These are phyloP conservation scores for Trichoderma atroviride DNA, from an alignment of 2,329 filamentous ascomycete species.

Conservation along the genomic window DNA sequence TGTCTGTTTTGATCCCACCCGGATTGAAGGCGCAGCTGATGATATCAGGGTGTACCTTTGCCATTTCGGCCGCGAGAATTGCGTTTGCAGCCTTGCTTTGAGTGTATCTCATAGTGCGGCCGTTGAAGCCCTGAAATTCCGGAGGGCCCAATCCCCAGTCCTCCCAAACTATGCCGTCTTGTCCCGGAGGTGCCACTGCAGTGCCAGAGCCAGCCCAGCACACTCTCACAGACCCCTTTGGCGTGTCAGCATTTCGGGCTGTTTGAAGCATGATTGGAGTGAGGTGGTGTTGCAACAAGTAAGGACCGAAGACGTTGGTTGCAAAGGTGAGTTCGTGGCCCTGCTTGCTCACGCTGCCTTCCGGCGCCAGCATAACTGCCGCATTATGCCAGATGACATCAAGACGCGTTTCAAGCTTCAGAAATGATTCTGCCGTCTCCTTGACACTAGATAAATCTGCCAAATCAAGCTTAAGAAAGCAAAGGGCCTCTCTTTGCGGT, in stretches of 20 bases:
- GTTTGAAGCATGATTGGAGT: neutral
- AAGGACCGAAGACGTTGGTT: conserved; percentile 1
- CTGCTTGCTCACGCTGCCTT: conserved; percentile 8
- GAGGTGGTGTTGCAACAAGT: neutral
- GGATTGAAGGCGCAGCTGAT: conserved; percentile 7
- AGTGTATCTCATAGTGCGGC: neutral
- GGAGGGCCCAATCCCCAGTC: neutral
- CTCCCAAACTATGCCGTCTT: conserved; percentile 5
- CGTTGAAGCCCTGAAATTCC: neutral
- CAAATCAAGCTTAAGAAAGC: neutral
- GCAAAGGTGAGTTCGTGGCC: conserved; percentile 6
- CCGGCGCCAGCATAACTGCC: neutral
- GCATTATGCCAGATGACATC: conserved; percentile 6
- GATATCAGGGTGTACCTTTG: neutral
- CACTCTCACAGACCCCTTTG: neutral
- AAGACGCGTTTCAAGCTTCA: neutral
- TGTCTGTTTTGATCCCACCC: conserved; percentile 3
- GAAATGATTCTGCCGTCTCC: neutral
- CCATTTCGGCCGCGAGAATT: conserved; percentile 3
- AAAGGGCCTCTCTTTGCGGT: neutral
- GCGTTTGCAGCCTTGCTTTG: conserved; percentile 4
- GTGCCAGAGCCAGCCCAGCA: conserved; percentile 1
- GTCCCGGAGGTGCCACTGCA: neutral
- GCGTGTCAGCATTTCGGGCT: neutral
- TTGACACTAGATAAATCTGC: neutral